Base-by-base conservation (phyloP, 2,329 filamentous ascomycete genomes). In the Fusarium solani-melongenae region DNA sequence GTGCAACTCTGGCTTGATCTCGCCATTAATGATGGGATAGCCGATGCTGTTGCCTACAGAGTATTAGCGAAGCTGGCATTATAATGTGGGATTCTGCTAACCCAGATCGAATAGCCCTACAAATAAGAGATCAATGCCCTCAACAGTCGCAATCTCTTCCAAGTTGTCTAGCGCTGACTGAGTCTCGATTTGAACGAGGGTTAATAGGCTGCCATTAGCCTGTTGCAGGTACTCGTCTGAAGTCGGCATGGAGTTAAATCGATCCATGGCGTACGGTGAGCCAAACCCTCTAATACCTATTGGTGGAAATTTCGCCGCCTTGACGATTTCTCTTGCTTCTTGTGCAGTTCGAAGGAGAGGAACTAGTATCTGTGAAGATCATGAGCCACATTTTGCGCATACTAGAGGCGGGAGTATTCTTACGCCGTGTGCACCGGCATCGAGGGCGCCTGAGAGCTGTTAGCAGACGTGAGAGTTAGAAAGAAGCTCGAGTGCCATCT, bases 221-320 rank as follows among this genome's bases (percentile, higher is more conserved):
- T 65, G 65, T 4, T 69, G 66, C 6, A 70, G 44, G 24, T 70
- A 70, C 29, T 65, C 67, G 49, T 68, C 60, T 14, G 46, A 57
- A 5, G 65, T 57, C 14, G 60, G 67, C 38, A 49, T 29, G 7
- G 67, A 60, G 10, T 64, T 56, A n/a, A 70, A 69, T 24, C 65
- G 20, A 33, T 64, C 58, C 64, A 68, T 68, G 15, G 65, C 49
- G 24, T 59, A 69, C 0, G 60, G 59, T 17, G 65, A 64, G 7
- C 67, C 67, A 15, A 69, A 69, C 1, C 67, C 67, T 36, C 66
- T 61, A 15, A 41, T 65, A 5, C 67, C 67, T 53, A 59, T 58
- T 3, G 67, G 60, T 7, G 66, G 67, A 22, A 69, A 70, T 11
- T 69, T 70, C 4, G 67, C 36, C 0, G 67, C 51, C 17, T 59